A percentile compares a stretch with the other conserved stretches of the same genome.
Conservation (phyloP, 495 filamentous ascomycete genomes). For the Penicillium subrubescens region DNA sequence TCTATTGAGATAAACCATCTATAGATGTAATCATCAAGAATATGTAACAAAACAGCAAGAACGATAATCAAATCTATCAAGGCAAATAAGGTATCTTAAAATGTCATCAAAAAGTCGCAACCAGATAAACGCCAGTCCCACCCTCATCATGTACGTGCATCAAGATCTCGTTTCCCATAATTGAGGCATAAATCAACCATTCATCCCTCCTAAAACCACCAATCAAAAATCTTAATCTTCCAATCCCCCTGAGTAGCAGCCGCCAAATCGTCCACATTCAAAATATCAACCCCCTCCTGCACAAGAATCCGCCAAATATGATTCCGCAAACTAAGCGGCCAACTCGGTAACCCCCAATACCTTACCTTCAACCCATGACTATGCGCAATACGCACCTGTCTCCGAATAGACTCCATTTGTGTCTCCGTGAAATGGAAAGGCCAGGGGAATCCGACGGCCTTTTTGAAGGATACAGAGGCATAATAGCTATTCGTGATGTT, state of each 20-base stretch:
- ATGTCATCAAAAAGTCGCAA: conserved; percentile 8
- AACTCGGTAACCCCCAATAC: conserved; percentile 79
- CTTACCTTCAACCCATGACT: conserved; percentile 67
- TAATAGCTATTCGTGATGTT: conserved; percentile 51
- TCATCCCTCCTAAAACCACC: conserved; percentile 33
- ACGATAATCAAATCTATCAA: conserved; percentile 1
- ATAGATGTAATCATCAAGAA: background rate
- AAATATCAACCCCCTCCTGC: conserved; percentile 69
- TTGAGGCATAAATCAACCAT: background rate
- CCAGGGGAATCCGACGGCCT: conserved; percentile 45
- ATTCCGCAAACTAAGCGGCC: conserved; percentile 75
- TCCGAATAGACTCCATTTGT: conserved; percentile 63
- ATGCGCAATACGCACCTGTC: conserved; percentile 70
- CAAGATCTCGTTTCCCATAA: background rate
- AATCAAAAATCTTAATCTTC: conserved; percentile 42
- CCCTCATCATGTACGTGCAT: conserved; percentile 2
- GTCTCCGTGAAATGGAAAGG: conserved; percentile 39
- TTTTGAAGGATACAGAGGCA: conserved; percentile 47
- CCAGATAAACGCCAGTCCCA: background rate
- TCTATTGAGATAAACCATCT: background rate
- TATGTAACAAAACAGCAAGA: conserved; percentile 1
- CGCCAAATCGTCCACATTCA: conserved; percentile 79
- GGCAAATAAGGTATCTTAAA: conserved; percentile 9
- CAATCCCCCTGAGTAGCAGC: conserved; percentile 52
- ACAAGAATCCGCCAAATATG: conserved; percentile 74